Evolutionary conservation across 2,329 filamentous ascomycete species (phyloP).

Genomic region (Aspergillus fructus): DNA sequence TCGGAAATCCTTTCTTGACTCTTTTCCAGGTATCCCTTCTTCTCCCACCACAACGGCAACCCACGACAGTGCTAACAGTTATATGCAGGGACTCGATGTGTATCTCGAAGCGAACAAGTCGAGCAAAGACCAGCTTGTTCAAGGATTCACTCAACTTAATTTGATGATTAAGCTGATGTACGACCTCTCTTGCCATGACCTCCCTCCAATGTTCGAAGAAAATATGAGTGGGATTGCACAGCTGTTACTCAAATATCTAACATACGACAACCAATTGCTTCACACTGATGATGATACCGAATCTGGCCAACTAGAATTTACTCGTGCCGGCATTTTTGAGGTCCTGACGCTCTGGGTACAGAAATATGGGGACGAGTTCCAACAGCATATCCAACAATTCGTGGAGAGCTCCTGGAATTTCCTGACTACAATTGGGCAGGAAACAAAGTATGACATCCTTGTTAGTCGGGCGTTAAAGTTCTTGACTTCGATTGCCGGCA

Average conservation of each 20-base stretch:
- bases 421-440: slow-evolving; percentile 77
- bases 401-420: slow-evolving; percentile 89
- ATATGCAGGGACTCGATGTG: slow-evolving; percentile 45
- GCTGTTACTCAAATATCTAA: slow-evolving; percentile 88
- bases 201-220: slow-evolving; percentile 92
- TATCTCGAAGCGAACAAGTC: slow-evolving; percentile 71
- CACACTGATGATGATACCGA: slow-evolving; percentile 88
- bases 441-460: slow-evolving; percentile 90
- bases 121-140: slow-evolving; percentile 72
- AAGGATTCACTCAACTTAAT: slow-evolving; percentile 81
- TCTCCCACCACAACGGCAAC: not conserved
- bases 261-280: slow-evolving; percentile 80
- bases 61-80: slow-evolving; percentile 7
- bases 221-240: slow-evolving; percentile 74
- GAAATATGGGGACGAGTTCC: slow-evolving; percentile 95
- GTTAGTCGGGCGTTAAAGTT: slow-evolving; percentile 96
- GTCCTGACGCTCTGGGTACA: slow-evolving; percentile 84
- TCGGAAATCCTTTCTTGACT: slow-evolving; percentile 78
- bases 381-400: slow-evolving; percentile 75
- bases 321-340: slow-evolving; percentile 93
- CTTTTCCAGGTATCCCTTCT: slow-evolving; percentile 65
- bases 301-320: slow-evolving; percentile 76
- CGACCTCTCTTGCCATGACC: slow-evolving; percentile 95
- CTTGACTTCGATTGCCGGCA: slow-evolving; percentile 81
- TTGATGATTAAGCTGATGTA: slow-evolving; percentile 89